A percentile compares a stretch with the other conserved stretches of the same genome.
Conservation (phyloP, 306 rosid genomes). For the Fragaria iinumae region DNA sequence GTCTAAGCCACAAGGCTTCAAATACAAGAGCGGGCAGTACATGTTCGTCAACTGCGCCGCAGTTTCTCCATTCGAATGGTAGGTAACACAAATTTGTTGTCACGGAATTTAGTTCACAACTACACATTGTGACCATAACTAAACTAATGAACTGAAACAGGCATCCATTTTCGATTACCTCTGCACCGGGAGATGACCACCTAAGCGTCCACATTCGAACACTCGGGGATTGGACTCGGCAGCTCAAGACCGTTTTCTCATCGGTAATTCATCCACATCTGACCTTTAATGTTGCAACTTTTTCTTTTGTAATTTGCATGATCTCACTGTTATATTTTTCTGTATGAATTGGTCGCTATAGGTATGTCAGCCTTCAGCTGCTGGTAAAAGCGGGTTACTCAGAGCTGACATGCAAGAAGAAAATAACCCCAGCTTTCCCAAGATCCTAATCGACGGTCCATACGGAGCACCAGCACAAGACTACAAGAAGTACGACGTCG, state of each 20-base stretch:
- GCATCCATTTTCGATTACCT: conserved; percentile 67
- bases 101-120: background rate
- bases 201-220: conserved; percentile 60
- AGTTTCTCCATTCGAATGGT: conserved; percentile 61
- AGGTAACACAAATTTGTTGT: background rate
- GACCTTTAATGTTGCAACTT: background rate
- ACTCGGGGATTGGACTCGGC: conserved; percentile 58
- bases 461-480: conserved; percentile 68
- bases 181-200: conserved; percentile 55
- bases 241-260: conserved; percentile 53
- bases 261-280: background rate
- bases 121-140: background rate
- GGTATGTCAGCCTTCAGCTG: conserved; percentile 49
- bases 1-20: conserved; percentile 58
- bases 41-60: conserved; percentile 59
- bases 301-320: background rate
- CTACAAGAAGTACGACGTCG: conserved; percentile 61
- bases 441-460: conserved; percentile 56
- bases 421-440: conserved; percentile 45
- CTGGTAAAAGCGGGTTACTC: conserved; percentile 57
- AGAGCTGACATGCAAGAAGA: conserved; percentile 48
- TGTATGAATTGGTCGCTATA: background rate
- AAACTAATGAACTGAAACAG: conserved; percentile 20
- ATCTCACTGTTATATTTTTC: background rate
- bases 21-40: conserved; percentile 60